A percentile compares a stretch with the other conserved stretches of the same genome.
phyloP scores from a whole-genome alignment of 2,329 filamentous ascomycete species.

The Apiospora koreana region DNA sequence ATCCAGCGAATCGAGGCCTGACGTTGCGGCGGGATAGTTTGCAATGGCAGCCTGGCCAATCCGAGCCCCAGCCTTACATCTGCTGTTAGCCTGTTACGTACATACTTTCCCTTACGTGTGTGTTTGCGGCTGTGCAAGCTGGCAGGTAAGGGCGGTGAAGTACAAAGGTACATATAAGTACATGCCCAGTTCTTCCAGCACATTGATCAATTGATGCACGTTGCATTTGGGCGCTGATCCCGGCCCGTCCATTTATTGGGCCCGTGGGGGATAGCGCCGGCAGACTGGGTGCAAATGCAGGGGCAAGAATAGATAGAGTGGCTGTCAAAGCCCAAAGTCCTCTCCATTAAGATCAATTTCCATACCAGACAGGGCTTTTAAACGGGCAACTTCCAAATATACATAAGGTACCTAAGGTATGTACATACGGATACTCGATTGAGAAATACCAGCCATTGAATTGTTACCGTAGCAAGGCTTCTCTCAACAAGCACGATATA shows the following conservation, averaged over 20 bases:
- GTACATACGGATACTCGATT: neutral
- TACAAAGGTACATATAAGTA: neutral
- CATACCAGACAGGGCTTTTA: no score
- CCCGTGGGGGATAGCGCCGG: slow-evolving; percentile 1
- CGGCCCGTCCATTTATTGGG: neutral
- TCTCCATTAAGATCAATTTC: no score
- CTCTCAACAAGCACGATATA: no score
- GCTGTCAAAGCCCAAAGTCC: neutral
- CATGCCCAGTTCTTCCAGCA: neutral
- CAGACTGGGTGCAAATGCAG: neutral
- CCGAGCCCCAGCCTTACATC: neutral
- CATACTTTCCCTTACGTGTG: neutral
- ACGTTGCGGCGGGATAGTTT: neutral
- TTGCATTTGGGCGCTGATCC: neutral
- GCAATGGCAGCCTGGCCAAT: neutral
- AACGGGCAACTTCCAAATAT: no score
- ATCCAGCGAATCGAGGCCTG: slow-evolving; percentile 6
- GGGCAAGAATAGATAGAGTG: neutral
- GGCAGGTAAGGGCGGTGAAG: neutral
- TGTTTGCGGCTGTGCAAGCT: neutral
- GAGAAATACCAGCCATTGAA: no score
- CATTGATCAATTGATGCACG: no score
- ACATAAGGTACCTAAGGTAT: no score
- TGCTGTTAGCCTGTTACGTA: neutral
- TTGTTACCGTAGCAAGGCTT: no score